Evolutionary conservation across 495 filamentous ascomycete genomes (phyloP).

Genomic region (Penicillium cinerascens): DNA sequence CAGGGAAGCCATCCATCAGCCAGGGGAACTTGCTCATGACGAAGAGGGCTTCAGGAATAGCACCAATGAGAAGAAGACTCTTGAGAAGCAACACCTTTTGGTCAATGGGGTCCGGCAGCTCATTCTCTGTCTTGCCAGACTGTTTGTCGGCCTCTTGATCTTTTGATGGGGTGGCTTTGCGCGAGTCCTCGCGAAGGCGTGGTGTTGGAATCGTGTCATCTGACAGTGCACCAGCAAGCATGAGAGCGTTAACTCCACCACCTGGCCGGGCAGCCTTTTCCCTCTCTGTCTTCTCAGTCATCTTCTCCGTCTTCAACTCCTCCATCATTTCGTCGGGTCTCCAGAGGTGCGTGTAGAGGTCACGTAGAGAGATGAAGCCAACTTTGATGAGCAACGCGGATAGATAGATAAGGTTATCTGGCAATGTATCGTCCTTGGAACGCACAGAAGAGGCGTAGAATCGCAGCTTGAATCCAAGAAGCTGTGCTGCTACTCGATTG

Average conservation of each 20-base stretch:
- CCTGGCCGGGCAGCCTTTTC: slow-evolving; percentile 62
- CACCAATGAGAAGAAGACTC: slow-evolving; percentile 84
- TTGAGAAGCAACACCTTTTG: slow-evolving; percentile 84
- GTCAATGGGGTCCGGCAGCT: slow-evolving; percentile 76
- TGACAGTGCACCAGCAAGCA: slow-evolving; percentile 79
- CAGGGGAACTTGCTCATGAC: slow-evolving; percentile 89
- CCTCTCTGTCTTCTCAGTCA: slow-evolving; percentile 76
- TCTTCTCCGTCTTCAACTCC: slow-evolving; percentile 56
- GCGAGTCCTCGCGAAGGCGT: slow-evolving; percentile 43
- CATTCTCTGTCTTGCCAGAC: slow-evolving; percentile 47
- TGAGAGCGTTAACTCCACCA: slow-evolving; percentile 75
- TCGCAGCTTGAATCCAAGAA: slow-evolving; percentile 95
- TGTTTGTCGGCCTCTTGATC: slow-evolving; percentile 52
- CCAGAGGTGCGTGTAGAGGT: slow-evolving; percentile 91
- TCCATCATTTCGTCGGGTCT: slow-evolving; percentile 82
- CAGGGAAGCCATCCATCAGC: slow-evolving; percentile 78
- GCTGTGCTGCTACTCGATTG: slow-evolving; percentile 86
- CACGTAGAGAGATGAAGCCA: slow-evolving; percentile 91
- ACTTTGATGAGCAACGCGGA: slow-evolving; percentile 92
- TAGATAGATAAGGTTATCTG: slow-evolving; percentile 87
- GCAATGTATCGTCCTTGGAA: slow-evolving; percentile 64
- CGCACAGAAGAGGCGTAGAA: slow-evolving; percentile 82
- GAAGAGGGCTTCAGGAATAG: slow-evolving; percentile 88
- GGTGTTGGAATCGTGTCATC: slow-evolving; percentile 69
- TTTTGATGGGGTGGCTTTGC: slow-evolving; percentile 43